phyloP scores from a whole-genome alignment of 2,329 filamentous ascomycete species.

The Colletotrichum sp. region DNA sequence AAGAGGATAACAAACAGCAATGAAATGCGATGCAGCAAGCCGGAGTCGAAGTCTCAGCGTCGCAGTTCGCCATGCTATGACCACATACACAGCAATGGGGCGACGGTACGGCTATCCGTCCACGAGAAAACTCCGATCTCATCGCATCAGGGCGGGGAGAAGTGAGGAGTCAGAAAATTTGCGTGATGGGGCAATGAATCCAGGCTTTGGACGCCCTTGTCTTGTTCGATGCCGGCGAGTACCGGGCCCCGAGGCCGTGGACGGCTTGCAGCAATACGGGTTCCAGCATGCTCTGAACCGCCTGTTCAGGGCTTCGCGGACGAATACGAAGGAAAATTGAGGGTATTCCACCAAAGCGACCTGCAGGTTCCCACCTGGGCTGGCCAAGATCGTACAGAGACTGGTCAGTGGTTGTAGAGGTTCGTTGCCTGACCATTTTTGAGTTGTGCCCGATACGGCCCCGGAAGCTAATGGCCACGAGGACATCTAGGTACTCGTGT shows the following conservation, averaged over 20 bases:
- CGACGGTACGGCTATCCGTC: not conserved
- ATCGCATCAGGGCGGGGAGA: not conserved
- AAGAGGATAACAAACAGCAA: not conserved
- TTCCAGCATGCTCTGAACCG: not conserved
- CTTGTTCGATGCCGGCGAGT: not conserved
- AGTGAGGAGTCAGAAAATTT: not conserved
- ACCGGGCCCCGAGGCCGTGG: conserved; percentile 4
- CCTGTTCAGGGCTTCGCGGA: not conserved
- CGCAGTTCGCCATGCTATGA: not conserved
- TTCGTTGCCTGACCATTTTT: not conserved
- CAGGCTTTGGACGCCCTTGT: not conserved
- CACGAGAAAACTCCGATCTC: not conserved
- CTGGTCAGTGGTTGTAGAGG: not conserved
- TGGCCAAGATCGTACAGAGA: not conserved
- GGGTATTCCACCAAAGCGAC: not conserved
- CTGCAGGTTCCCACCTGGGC: conserved; percentile 7
- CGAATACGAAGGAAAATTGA: conserved; percentile 12
- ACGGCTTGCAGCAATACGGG: conserved; percentile 1
- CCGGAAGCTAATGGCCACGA: not conserved
- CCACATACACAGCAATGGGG: not conserved
- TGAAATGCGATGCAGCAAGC: not conserved
- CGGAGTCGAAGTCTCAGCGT: not conserved
- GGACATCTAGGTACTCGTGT: not conserved
- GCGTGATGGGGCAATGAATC: not conserved
- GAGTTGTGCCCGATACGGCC: conserved; percentile 1